Percentiles rank a stretch among this genome's conserved stretches.
Conservation (phyloP, 495 filamentous ascomycete species). For the Tetracladium setigerum region DNA sequence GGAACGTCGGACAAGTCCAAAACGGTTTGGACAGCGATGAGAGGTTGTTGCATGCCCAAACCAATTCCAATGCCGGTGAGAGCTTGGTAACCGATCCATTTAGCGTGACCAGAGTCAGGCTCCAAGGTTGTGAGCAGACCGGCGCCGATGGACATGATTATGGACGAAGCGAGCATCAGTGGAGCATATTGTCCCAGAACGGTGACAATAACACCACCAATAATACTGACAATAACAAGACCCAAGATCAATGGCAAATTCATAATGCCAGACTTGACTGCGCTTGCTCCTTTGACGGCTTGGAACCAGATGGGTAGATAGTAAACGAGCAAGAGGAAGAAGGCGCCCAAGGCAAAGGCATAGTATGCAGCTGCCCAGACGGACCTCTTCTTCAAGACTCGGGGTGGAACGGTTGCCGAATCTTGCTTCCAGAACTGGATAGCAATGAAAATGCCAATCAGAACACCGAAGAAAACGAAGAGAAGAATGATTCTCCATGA, state of each 20-base stretch:
- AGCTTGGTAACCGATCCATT: constrained; percentile 20
- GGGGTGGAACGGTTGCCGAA: constrained; percentile 58
- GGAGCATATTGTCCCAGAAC: constrained; percentile 25
- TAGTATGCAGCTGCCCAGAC: constrained; percentile 48
- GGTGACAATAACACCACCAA: constrained; percentile 26
- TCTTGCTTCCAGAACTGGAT: constrained; percentile 61
- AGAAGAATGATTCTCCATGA: constrained; percentile 61
- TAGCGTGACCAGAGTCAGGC: constrained; percentile 3
- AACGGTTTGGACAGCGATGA: constrained; percentile 21
- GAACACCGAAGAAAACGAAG: constrained; percentile 61
- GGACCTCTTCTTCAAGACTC: constrained; percentile 57
- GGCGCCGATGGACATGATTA: constrained; percentile 41
- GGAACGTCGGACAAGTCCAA: constrained; percentile 15
- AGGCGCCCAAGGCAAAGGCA: constrained; percentile 42
- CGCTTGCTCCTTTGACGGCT: constrained; percentile 57
- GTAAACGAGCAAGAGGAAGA: constrained; percentile 54
- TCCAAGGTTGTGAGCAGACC: constrained; percentile 12
- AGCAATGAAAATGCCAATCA: constrained; percentile 52
- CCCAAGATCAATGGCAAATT: constrained; percentile 45
- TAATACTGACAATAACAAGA: constrained; percentile 24
- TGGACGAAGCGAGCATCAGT: constrained; percentile 22
- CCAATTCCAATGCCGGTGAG: constrained; percentile 19
- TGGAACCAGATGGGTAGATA: constrained; percentile 81
- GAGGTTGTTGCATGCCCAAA: constrained; percentile 21
- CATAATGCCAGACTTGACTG: constrained; percentile 40